Evolutionary conservation across 352 stramenopile genomes (phyloP), one percentile per base, ranked within the genome.

Genomic region (Globisporangium emineosum): DNA sequence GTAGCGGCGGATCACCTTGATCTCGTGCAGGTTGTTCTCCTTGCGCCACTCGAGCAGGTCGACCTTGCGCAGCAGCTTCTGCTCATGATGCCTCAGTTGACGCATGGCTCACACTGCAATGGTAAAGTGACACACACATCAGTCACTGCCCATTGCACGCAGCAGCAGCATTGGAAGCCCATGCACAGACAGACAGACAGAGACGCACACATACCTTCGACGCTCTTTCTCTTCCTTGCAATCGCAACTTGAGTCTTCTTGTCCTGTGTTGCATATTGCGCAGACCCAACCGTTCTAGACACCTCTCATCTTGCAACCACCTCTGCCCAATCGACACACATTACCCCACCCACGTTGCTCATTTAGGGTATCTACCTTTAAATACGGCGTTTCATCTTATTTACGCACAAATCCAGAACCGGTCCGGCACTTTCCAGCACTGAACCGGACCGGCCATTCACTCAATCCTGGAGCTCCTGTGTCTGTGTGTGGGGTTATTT

Each of bases 21-120:
- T 98, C 67, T 99, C 97, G 55, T 97, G 93, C 58, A 99, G 79
- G 71, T 99, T 99, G 71, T 99, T 97, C 70, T 99, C 97, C 60
- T 92, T 94, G 71, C 98, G 98, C 97, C 97, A 99, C 67, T 98
- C 93, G 66, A 99, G 93, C 62, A 99, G 88, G 68, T 99, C 96
- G 60, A 99, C 97, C 74, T 99, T 99, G 62, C 97, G 97, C 8
- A 99, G 83, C 33, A 99, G 89, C 83, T 99, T 99, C 81, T 99
- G 90, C 74, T 98, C 96, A 75, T 98, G 96, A 68, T 97, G 92
- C 68, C 98, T 98, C 30, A 98, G 79, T 69, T 97, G 88, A 52
- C 95, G 83, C 76, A 98, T 98, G 17, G 21, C 6, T 54, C 9
- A 45, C 27, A 33, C 8, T 60, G 21, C 10, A 19, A 21, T 21